Evolutionary conservation across 1,284 basidiomycete genomes (phyloP).

Genomic region (Cronartium quercuum): DNA sequence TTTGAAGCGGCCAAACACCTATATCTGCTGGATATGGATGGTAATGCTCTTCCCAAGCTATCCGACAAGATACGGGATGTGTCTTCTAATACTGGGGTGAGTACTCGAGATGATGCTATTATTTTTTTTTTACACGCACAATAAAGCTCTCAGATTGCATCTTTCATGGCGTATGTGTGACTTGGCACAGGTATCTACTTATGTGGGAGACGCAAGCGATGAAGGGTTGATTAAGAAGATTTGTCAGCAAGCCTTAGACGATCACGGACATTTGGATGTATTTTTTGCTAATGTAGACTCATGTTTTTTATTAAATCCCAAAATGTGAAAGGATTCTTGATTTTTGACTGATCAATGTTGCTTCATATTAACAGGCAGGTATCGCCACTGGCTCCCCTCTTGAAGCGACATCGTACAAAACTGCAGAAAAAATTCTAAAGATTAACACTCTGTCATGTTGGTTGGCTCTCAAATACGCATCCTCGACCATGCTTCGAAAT

Average conservation of each 20-base stretch:
- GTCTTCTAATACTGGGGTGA: constrained; percentile 45
- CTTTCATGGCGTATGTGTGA: not conserved
- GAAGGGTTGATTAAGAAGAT: constrained; percentile 44
- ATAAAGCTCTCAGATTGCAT: not conserved
- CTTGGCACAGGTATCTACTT: constrained; percentile 10
- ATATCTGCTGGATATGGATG: constrained; percentile 46
- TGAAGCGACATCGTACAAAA: constrained; percentile 45
- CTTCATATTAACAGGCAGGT: constrained; percentile 41
- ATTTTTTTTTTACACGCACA: not conserved
- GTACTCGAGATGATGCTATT: not conserved
- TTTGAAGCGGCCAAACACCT: constrained; percentile 44
- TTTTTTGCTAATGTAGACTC: constrained; percentile 45
- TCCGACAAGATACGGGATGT: constrained; percentile 41
- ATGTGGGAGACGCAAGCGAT: constrained; percentile 44
- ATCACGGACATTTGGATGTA: constrained; percentile 47
- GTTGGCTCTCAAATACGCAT: constrained; percentile 47
- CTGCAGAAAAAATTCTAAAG: constrained; percentile 44
- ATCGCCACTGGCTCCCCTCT: constrained; percentile 44
- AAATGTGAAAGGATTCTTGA: not conserved
- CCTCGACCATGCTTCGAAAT: constrained; percentile 42
- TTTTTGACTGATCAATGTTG: not conserved
- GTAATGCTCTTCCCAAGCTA: constrained; percentile 44
- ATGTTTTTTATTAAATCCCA: not conserved
- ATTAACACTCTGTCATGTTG: constrained; percentile 46
- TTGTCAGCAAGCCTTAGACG: constrained; percentile 44